Evolutionary conservation across 1,284 basidiomycete genomes (phyloP).

Genomic region (Cutaneotrichosporon dermatis): DNA sequence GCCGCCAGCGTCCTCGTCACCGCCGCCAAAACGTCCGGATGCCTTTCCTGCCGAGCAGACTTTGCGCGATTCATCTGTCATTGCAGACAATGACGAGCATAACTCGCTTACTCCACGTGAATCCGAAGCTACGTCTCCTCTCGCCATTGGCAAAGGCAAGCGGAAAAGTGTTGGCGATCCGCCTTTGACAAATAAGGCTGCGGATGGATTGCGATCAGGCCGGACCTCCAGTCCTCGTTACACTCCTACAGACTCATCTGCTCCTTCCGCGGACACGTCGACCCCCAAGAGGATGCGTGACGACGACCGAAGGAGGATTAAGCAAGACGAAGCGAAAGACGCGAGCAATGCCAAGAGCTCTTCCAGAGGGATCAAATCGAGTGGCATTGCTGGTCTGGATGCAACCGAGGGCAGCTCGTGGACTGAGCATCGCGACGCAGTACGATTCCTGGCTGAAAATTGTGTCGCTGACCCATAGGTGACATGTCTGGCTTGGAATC

Average conservation of each 20-base stretch:
- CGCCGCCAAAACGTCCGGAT: slow-evolving; percentile 27
- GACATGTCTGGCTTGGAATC: slow-evolving; percentile 41
- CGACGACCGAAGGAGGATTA: background rate
- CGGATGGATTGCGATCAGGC: background rate
- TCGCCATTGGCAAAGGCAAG: slow-evolving; percentile 23
- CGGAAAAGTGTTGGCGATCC: slow-evolving; percentile 18
- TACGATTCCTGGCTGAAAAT: slow-evolving; percentile 10
- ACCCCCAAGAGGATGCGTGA: slow-evolving; percentile 1
- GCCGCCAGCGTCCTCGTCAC: slow-evolving; percentile 3
- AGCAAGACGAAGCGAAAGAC: background rate
- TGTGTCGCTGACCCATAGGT: slow-evolving; percentile 23
- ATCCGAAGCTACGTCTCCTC: background rate
- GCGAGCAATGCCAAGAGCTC: too few relatives aligned
- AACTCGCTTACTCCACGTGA: background rate
- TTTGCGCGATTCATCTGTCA: background rate
- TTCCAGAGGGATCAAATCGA: background rate
- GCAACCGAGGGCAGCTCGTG: slow-evolving; percentile 12
- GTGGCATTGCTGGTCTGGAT: background rate
- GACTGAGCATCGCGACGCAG: slow-evolving; percentile 36
- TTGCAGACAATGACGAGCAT: background rate
- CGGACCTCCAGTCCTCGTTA: background rate
- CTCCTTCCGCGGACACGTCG: background rate
- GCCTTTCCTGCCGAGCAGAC: slow-evolving; percentile 27
- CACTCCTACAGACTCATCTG: background rate
- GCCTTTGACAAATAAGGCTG: background rate